Conservation (phyloP, 306 rosid genomes). For the Lagenaria siceraria region DNA sequence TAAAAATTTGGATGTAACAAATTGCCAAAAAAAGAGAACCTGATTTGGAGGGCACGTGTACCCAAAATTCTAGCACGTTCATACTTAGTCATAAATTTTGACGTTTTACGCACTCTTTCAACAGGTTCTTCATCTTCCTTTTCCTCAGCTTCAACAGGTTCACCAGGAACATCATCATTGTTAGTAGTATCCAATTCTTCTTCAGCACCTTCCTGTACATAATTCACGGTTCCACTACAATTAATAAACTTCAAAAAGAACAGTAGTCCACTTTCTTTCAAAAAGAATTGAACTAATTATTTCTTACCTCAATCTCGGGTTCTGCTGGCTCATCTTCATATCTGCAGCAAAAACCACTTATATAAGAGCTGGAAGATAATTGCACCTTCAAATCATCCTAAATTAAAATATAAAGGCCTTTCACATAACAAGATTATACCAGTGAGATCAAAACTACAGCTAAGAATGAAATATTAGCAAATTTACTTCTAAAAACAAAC, state of each 20-base stretch:
- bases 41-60: constrained; percentile 91
- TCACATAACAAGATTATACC: background rate
- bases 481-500: background rate
- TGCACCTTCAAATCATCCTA: background rate
- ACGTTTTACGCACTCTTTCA: constrained; percentile 62
- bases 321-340: constrained; percentile 82
- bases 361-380: background rate
- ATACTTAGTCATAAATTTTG: constrained; percentile 83
- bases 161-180: constrained; percentile 47
- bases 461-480: background rate
- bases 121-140: constrained; percentile 34
- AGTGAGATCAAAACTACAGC: background rate
- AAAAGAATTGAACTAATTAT: background rate
- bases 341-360: constrained; percentile 20
- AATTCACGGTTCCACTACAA: background rate
- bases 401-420: background rate
- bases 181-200: constrained; percentile 58
- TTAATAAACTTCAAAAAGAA: background rate
- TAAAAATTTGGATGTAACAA: background rate
- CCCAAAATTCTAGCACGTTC: constrained; percentile 94
- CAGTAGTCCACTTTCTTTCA: background rate
- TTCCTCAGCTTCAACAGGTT: constrained; percentile 47
- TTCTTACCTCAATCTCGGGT: constrained; percentile 70
- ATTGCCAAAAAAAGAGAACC: constrained; percentile 25
- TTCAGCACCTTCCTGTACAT: constrained; percentile 74